Evolutionary conservation across 1,284 basidiomycete species (phyloP).

Genomic region (Hemileia vastatrix): DNA sequence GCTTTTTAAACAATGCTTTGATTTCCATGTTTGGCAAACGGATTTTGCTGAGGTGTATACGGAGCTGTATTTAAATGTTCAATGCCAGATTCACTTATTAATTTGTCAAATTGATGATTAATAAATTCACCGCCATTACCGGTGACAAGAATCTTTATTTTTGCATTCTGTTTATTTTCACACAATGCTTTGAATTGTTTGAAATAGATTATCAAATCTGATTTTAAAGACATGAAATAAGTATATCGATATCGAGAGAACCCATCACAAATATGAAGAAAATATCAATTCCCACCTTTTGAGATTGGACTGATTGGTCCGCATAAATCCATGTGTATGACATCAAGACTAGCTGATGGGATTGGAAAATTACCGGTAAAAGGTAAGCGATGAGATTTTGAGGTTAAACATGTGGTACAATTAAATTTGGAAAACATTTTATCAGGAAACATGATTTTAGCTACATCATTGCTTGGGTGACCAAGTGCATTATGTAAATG

Average conservation of each 20-base stretch:
- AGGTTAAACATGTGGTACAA: not conserved
- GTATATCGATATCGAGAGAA: not conserved
- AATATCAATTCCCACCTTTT: not conserved
- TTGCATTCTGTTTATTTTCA: too few species aligned
- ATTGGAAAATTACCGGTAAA: not conserved
- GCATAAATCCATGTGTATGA: slow-evolving; percentile 16
- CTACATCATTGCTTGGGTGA: slow-evolving; percentile 3
- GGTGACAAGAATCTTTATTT: too few species aligned
- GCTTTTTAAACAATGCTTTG: not conserved
- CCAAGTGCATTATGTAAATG: slow-evolving; percentile 2
- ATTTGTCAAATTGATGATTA: not conserved
- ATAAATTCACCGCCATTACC: slow-evolving; percentile 11
- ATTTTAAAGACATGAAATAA: slow-evolving; percentile 1
- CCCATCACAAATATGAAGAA: slow-evolving; percentile 5
- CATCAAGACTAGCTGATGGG: not conserved
- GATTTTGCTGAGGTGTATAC: slow-evolving; percentile 14
- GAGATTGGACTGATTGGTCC: slow-evolving; percentile 5
- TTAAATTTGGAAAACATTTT: too few species aligned
- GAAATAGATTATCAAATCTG: too few species aligned
- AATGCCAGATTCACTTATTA: not conserved
- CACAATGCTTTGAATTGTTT: too few species aligned
- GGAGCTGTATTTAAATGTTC: not conserved
- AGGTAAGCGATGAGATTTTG: slow-evolving; percentile 2
- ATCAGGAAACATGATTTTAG: too few species aligned
- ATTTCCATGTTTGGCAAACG: slow-evolving; percentile 2